Conservation (phyloP, 345 rosid species). For the Xanthoceras sorbifolium region DNA sequence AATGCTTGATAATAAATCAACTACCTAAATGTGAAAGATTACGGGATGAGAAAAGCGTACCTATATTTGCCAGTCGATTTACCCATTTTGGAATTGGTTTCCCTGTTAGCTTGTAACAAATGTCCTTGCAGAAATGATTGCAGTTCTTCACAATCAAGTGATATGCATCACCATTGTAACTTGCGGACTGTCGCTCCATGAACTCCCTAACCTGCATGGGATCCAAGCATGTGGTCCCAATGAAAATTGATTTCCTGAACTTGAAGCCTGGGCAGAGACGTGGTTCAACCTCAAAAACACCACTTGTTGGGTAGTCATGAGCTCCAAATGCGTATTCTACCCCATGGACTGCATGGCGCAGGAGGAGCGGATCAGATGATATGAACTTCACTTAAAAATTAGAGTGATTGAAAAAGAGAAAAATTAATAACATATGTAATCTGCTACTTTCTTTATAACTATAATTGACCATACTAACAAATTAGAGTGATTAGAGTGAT, state of each 20-base stretch:
- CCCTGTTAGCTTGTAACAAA: slow-evolving; percentile 71
- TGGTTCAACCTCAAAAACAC: slow-evolving; percentile 96
- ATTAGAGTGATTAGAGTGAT: too few species aligned
- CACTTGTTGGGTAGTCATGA: slow-evolving; percentile 81
- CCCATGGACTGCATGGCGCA: slow-evolving; percentile 67
- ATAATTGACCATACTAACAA: neutral
- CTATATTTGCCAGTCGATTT: slow-evolving; percentile 86
- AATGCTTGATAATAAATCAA: neutral
- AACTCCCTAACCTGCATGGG: slow-evolving; percentile 81
- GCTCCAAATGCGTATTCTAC: slow-evolving; percentile 99
- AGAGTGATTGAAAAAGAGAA: neutral
- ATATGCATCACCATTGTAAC: slow-evolving; percentile 81
- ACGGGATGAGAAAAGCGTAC: slow-evolving; percentile 34
- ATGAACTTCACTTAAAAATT: slow-evolving; percentile 1
- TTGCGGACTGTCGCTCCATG: slow-evolving; percentile 74
- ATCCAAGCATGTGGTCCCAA: slow-evolving; percentile 87
- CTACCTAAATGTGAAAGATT: neutral
- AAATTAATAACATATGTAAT: neutral
- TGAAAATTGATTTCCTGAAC: slow-evolving; percentile 82
- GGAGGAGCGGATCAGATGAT: slow-evolving; percentile 11
- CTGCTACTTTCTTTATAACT: neutral
- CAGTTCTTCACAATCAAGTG: slow-evolving; percentile 92
- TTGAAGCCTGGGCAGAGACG: slow-evolving; percentile 92
- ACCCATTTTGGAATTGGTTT: slow-evolving; percentile 89
- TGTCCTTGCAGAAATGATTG: slow-evolving; percentile 89